These are phyloP conservation scores for Chaetomium cochliodes DNA, from an alignment of 495 filamentous ascomycete genomes.

Conservation along the genomic window DNA sequence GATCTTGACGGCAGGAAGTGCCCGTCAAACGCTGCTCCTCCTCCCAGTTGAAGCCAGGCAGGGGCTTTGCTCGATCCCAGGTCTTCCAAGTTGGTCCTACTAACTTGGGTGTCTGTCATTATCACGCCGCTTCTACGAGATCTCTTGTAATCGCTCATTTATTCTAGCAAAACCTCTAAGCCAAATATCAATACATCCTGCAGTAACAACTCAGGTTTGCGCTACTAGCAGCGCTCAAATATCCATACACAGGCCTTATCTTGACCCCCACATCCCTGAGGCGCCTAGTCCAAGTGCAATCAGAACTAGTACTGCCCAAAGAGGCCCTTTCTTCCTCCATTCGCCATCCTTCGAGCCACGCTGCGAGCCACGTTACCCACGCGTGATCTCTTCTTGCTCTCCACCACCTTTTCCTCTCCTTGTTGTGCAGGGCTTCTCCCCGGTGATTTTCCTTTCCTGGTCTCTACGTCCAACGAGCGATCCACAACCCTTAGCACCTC, in stretches of 20 bases:
- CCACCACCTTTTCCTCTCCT: neutral
- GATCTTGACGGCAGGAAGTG: slow-evolving; percentile 2
- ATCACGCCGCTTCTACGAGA: neutral
- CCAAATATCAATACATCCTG: no score
- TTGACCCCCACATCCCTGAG: neutral
- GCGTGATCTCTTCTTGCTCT: neutral
- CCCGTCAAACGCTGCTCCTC: neutral
- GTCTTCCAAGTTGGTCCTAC: neutral
- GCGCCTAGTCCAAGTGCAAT: neutral
- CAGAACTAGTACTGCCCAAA: neutral
- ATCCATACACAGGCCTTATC: neutral
- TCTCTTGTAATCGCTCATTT: no score
- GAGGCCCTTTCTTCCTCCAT: neutral
- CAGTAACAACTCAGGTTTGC: no score
- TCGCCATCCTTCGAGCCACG: neutral
- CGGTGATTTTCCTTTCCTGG: neutral
- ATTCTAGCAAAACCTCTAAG: no score
- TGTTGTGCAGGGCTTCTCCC: neutral
- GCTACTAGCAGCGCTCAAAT: neutral
- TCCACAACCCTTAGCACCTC: neutral
- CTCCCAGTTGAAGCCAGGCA: neutral
- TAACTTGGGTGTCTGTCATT: neutral
- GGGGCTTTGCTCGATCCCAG: neutral
- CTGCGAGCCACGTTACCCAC: neutral
- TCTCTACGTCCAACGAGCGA: neutral